Evolutionary conservation across 2,329 filamentous ascomycete species (phyloP).

Genomic region (Neocucurbitaria cava): DNA sequence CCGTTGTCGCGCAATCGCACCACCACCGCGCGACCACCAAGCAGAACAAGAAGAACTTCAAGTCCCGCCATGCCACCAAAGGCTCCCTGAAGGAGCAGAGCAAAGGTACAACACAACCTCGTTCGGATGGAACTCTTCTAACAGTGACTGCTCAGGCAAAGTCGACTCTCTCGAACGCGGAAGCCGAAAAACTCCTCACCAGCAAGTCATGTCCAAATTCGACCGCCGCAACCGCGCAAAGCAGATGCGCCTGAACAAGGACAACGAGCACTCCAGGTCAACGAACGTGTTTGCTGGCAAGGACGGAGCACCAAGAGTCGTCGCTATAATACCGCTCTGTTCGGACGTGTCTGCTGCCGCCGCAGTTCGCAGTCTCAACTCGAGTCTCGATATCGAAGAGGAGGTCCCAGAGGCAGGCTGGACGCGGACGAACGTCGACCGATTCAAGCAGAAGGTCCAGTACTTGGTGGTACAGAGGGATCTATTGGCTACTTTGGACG

Average conservation of each 20-base stretch:
- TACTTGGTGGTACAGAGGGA: conserved; percentile 80
- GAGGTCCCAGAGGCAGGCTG: conserved; percentile 65
- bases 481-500: conserved; percentile 79
- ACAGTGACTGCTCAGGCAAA: conserved; percentile 67
- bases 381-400: conserved; percentile 78
- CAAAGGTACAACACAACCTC: conserved; percentile 68
- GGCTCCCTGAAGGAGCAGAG: conserved; percentile 81
- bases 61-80: conserved; percentile 89
- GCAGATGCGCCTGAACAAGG: conserved; percentile 84
- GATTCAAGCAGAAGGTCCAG: conserved; percentile 94
- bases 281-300: conserved; percentile 83
- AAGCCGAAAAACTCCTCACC: conserved; percentile 85
- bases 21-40: conserved; percentile 95
- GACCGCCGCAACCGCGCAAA: conserved; percentile 94
- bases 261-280: conserved; percentile 80
- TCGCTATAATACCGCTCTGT: conserved; percentile 87
- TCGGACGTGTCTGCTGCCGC: conserved; percentile 70
- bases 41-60: conserved; percentile 85
- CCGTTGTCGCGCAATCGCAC: conserved; percentile 67
- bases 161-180: conserved; percentile 73
- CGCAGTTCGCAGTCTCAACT: conserved; percentile 75
- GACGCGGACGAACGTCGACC: conserved; percentile 75
- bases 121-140: conserved; percentile 3
- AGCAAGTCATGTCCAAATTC: conserved; percentile 97
- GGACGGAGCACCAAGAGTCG: conserved; percentile 85